Base-by-base conservation (phyloP, 257 asterid species). In the Ophiorrhiza pumila region DNA sequence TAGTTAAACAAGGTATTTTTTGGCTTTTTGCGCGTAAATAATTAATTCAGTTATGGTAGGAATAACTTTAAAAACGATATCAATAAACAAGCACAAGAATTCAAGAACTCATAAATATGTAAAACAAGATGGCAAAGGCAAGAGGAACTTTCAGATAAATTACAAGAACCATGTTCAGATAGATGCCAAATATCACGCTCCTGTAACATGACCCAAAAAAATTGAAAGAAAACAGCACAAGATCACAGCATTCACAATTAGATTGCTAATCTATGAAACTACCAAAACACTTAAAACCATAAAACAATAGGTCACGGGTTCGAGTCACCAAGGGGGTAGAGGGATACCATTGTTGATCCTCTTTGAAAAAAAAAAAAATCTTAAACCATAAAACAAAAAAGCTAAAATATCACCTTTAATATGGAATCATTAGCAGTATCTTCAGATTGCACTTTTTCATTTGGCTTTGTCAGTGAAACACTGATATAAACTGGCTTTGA, bases 401-500 rank as follows among this genome's bases (percentile, higher is more conserved):
- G 53, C 22, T n/a, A 29, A 4, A 64, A 41, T 42, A 83, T 81
- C 72, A 95, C 98, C 98, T 95, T 90, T 76, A 87, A 86, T 76
- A 77, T 69, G 57, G 95, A 77, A 80, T 90, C 94, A 65, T 83
- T 81, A 76, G 82, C 83, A 71, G 86, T 81, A 62, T 87, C 93
- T 61, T 80, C 83, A 46, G 92, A 41, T 67, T 76, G 61, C 72
- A 79, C 81, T 71, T 83, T 85, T 62, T 83, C 89, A 81, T 83
- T 80, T 73, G 90, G 83, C 76, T 83, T 85, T 72, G 88, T 89
- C 80, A 84, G 66, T 47, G 92, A 76, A 49, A 92, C 89, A 49
- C 93, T 82, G 82, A 95, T 71, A 78, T 95, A 95, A 66, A 96
- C 94, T 65, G 97, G 98, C 80, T 85, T 88, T 71, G 85, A 77